A percentile compares a stretch with the other conserved stretches of the same genome.
Evolutionary conservation across 2,329 filamentous ascomycete genomes (phyloP).

Genomic region (Exophiala alcalophila): DNA sequence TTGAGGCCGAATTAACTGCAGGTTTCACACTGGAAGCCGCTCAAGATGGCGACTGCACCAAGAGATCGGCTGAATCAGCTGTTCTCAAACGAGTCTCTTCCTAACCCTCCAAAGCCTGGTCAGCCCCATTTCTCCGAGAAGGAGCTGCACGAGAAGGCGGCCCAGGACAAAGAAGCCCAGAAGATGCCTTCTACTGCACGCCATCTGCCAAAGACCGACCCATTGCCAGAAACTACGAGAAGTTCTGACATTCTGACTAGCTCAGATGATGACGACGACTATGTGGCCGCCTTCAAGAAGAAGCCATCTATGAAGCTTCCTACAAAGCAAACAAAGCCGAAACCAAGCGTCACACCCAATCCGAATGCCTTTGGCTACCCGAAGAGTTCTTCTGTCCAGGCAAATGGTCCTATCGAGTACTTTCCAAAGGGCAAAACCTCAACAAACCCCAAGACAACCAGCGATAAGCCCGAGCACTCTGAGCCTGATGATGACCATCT

Average conservation of each 20-base stretch:
- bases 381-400: neutral
- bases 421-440: constrained; percentile 13
- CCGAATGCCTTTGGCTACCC: neutral
- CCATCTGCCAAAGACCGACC: constrained; percentile 13
- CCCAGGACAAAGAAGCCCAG: constrained; percentile 11
- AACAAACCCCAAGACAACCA: neutral
- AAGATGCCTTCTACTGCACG: constrained; percentile 11
- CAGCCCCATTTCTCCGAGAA: constrained; percentile 20
- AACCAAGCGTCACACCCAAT: neutral
- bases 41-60: constrained; percentile 22
- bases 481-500: constrained; percentile 10
- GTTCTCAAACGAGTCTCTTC: constrained; percentile 17
- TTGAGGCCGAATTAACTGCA: neutral
- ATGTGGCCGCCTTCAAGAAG: constrained; percentile 23
- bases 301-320: constrained; percentile 22
- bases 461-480: neutral
- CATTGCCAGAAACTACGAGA: constrained; percentile 5
- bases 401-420: constrained; percentile 5
- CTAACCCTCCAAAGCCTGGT: constrained; percentile 10
- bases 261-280: constrained; percentile 30
- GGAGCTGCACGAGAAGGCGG: constrained; percentile 18
- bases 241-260: constrained; percentile 12
- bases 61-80: constrained; percentile 21
- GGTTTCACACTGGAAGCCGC: neutral
- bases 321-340: constrained; percentile 2